Evolutionary conservation across 805 yeast species (phyloP), one percentile per base, ranked within the genome.

Genomic region (Starmerella scarabaei): DNA sequence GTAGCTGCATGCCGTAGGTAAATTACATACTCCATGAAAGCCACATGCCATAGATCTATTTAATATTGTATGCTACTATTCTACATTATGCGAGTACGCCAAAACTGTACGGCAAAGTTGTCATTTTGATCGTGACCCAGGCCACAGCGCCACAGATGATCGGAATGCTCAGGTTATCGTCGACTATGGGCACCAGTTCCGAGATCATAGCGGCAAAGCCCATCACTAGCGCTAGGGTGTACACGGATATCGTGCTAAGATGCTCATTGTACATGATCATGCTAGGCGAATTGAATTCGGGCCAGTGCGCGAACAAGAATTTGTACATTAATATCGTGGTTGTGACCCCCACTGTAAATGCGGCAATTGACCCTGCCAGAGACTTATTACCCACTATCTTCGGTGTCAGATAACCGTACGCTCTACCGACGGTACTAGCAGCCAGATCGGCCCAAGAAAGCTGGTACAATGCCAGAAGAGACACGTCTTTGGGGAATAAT

Each of bases 401-500:
- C 30, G 93, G 93, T 6, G 95, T 83, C 48, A 78, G 68, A 53
- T 80, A 71, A 7, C 97, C 97, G 58, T 64, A 88, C 40, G 71
- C 72, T 49, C 98, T 70, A 30, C 98, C 98, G 54, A 86, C 62
- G 0, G 95, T 83, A 3, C 95, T 83, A 2, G 98, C 98, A 2
- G 96, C 88, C 8, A 97, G 84, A 56, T 91, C 98, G 4, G 94
- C 85, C 97, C 97, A 91, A 55, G 95, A 81, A 47, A 91, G 69
- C 37, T 88, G 65, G 48, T 85, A 66, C 3, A 85, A 75, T 18
- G 93, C 68, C 64, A 84, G 68, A 21, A 86, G 65, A 1, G 78
- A 67, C 36, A 91, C 76, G 54, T 91, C 98, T 61, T 84, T 83
- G 12, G 88, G 76, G 52, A 75, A 78, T 18, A 75, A 59, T 1